A percentile compares a stretch with the other conserved stretches of the same genome.
These are phyloP conservation scores for Wickerhamiella parazyma DNA, from an alignment of 805 yeast species.

Conservation along the genomic window DNA sequence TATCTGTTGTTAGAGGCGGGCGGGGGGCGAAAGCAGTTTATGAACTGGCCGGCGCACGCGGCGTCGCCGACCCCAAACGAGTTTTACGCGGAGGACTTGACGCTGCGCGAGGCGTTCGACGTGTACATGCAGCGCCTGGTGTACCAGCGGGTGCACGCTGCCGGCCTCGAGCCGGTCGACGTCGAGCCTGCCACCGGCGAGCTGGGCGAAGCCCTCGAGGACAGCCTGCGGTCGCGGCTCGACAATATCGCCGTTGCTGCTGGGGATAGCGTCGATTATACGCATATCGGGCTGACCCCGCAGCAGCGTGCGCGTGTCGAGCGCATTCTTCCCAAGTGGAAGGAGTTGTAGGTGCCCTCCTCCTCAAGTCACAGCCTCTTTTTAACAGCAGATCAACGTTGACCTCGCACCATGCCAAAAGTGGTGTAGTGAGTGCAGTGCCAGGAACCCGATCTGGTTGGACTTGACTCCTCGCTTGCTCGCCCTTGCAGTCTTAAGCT, in stretches of 20 bases:
- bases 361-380: not conserved
- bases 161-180: slow-evolving; percentile 15
- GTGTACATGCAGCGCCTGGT: slow-evolving; percentile 17
- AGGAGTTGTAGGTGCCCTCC: not conserved
- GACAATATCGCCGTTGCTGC: not conserved
- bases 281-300: not conserved
- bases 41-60: too few species aligned
- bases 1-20: not conserved
- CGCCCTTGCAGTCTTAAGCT: too few species aligned
- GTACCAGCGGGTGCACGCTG: slow-evolving; percentile 15
- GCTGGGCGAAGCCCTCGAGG: not conserved
- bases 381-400: not conserved
- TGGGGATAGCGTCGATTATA: too few species aligned
- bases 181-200: slow-evolving; percentile 14
- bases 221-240: not conserved
- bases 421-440: too few species aligned
- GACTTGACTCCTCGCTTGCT: too few species aligned
- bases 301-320: not conserved
- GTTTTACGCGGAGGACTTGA: not conserved
- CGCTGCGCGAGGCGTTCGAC: slow-evolving; percentile 15
- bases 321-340: not conserved
- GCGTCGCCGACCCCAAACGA: not conserved
- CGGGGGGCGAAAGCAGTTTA: too few species aligned
- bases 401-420: too few species aligned
- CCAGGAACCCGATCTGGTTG: too few species aligned